These are phyloP conservation scores for Poronia punctata DNA, from an alignment of 495 filamentous ascomycete species.

Conservation along the genomic window DNA sequence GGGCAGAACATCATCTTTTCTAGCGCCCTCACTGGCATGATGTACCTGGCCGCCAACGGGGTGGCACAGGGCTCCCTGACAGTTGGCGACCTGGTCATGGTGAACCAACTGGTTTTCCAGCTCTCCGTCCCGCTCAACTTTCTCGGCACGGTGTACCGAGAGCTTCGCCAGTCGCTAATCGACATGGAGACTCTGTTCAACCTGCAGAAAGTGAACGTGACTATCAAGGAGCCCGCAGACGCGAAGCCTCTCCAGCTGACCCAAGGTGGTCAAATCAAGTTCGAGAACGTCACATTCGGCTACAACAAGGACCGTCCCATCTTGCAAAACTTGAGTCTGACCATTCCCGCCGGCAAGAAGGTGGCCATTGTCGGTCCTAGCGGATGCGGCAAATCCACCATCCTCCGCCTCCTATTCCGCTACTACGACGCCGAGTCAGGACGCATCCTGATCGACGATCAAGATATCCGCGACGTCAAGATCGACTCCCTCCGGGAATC, in stretches of 20 bases:
- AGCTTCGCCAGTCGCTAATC: slow-evolving; percentile 85
- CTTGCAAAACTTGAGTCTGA: slow-evolving; percentile 73
- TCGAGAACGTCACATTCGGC: slow-evolving; percentile 92
- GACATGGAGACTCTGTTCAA: slow-evolving; percentile 99
- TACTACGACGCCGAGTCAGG: slow-evolving; percentile 89
- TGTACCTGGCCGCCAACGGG: slow-evolving; percentile 88
- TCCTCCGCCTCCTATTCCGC: slow-evolving; percentile 84
- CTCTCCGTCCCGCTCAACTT: slow-evolving; percentile 95
- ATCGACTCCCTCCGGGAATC: slow-evolving; percentile 74
- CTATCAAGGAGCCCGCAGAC: slow-evolving; percentile 66
- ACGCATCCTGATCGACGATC: slow-evolving; percentile 83
- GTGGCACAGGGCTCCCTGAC: slow-evolving; percentile 74
- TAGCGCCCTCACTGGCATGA: slow-evolving; percentile 90
- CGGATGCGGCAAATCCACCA: slow-evolving; percentile 93
- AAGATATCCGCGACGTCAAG: slow-evolving; percentile 79
- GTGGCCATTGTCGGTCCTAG: slow-evolving; percentile 92
- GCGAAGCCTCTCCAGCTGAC: slow-evolving; percentile 64
- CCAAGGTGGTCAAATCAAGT: slow-evolving; percentile 79
- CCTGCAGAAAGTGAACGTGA: slow-evolving; percentile 94
- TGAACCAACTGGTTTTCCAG: slow-evolving; percentile 98
- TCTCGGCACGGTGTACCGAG: slow-evolving; percentile 89
- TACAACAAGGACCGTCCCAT: slow-evolving; percentile 86
- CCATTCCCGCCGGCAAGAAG: slow-evolving; percentile 91
- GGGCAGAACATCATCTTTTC: slow-evolving; percentile 99
- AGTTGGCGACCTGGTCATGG: slow-evolving; percentile 96